A percentile compares a stretch with the other conserved stretches of the same genome.
Conservation (phyloP, 2,329 filamentous ascomycete species). For the Saccharata proteae region DNA sequence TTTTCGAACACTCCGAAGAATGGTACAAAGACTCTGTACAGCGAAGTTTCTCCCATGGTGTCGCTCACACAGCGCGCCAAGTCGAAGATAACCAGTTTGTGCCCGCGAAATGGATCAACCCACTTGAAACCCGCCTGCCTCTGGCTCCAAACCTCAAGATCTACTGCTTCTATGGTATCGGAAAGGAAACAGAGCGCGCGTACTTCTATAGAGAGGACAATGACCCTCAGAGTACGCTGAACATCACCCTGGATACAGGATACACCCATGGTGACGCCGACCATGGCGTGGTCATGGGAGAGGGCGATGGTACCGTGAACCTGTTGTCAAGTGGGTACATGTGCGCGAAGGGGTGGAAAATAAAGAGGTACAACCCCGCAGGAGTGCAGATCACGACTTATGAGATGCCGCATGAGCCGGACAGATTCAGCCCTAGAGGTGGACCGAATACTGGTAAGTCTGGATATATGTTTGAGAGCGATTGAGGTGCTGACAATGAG, state of each 20-base stretch:
- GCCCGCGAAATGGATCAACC: constrained; percentile 82
- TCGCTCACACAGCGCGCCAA: constrained; percentile 67
- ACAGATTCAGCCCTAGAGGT: constrained; percentile 73
- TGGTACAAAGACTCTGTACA: constrained; percentile 73
- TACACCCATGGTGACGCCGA: constrained; percentile 45
- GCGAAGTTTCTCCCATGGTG: constrained; percentile 72
- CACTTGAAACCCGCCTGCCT: constrained; percentile 76
- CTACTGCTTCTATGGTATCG: constrained; percentile 93
- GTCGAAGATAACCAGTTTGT: constrained; percentile 53
- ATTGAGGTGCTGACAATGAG: neutral
- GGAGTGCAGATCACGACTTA: constrained; percentile 69
- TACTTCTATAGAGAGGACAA: constrained; percentile 79
- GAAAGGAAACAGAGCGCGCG: constrained; percentile 81
- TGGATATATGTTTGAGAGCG: neutral
- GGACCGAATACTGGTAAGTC: constrained; percentile 49
- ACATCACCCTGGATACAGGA: constrained; percentile 45
- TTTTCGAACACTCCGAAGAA: constrained; percentile 64
- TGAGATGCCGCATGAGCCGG: constrained; percentile 95
- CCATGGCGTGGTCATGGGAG: constrained; percentile 87
- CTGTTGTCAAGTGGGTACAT: constrained; percentile 89
- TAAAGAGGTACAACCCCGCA: constrained; percentile 87
- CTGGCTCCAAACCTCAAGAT: constrained; percentile 83
- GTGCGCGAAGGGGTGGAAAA: constrained; percentile 90
- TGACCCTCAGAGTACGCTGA: constrained; percentile 53
- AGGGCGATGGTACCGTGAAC: constrained; percentile 92